These are phyloP conservation scores for Moesziomyces parantarcticus DNA, from an alignment of 1,284 basidiomycete species.

Conservation along the genomic window DNA sequence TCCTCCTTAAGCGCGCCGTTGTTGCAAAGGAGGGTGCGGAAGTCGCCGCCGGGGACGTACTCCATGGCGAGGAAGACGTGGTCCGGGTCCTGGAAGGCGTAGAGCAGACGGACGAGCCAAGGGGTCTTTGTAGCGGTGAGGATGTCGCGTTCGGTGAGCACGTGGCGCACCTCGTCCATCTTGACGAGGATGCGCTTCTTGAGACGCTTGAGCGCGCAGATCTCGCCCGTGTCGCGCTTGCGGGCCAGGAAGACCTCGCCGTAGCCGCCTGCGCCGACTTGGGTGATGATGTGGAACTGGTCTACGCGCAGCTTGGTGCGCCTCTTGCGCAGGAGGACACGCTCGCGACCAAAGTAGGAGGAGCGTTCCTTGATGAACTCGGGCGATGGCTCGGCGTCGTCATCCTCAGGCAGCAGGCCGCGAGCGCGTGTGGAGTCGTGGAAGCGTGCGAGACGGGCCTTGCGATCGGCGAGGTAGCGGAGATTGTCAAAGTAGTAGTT, in stretches of 20 bases:
- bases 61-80: conserved; percentile 72
- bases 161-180: conserved; percentile 68
- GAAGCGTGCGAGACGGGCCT: conserved; percentile 74
- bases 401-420: conserved; percentile 71
- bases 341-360: conserved; percentile 61
- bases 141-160: conserved; percentile 66
- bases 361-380: conserved; percentile 51
- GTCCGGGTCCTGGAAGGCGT: conserved; percentile 66
- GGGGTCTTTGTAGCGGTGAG: conserved; percentile 66
- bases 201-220: conserved; percentile 66
- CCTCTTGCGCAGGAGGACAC: conserved; percentile 63
- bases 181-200: conserved; percentile 66
- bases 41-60: conserved; percentile 67
- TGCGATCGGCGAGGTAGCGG: conserved; percentile 61
- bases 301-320: conserved; percentile 64
- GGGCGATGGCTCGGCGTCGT: conserved; percentile 85
- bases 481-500: conserved; percentile 68
- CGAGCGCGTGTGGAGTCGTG: conserved; percentile 72
- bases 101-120: conserved; percentile 65
- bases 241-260: conserved; percentile 67
- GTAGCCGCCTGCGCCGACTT: conserved; percentile 67
- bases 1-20: conserved; percentile 70
- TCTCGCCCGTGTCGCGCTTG: conserved; percentile 66
- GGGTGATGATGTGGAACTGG: conserved; percentile 67
- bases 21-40: conserved; percentile 67